Base-by-base conservation (phyloP, 352 stramenopile species). In the Lagenidium sp. region DNA sequence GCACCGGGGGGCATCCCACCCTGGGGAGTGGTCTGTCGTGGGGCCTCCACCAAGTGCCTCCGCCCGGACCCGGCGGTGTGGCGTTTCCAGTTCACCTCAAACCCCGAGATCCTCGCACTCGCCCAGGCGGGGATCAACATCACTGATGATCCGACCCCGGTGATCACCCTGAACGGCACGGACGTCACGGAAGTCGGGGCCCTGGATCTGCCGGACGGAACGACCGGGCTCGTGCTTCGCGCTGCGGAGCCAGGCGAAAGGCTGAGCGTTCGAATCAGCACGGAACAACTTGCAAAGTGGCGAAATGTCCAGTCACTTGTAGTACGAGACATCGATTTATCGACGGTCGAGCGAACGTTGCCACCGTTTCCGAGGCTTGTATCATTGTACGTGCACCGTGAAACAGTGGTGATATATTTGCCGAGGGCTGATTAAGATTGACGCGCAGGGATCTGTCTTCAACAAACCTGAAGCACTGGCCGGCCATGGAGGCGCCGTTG, bases 81-180 rank as follows among this genome's bases (percentile, higher is more conserved):
- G 28, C 28, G 28, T 8, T 32, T 32, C 28, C 8, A 32, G 28
- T 32, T 32, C 15, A 32, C 28, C 15, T 8, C 8, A 13, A 15
- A 32, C 28, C 8, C 8, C 28, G 28, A 32, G 28, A 32, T 32
- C 28, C 28, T 32, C 28, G 8, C 28, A 15, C 15, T 40, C 28
- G 41, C 31, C 16, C 8, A 42, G 12, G 26, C 22, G 29, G 15
- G 36, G 3, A 11, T 32, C 28, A 32, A 49, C 29, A 29, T 41
- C 35, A 36, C 24, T 18, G 34, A 39, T 4, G 23, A 4, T 3
- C 25, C 45, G 15, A 18, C 22, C 10, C 28, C 41, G 16, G 41
- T 36, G 25, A 42, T 60, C 21, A 45, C 50, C 20, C 32, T 60
- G 10, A 54, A 54, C 31, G 51, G 44, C 10, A 50, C 37, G 21